phyloP scores from a whole-genome alignment of 768 basidiomycete species.

The Leccinum longicurvipes region DNA sequence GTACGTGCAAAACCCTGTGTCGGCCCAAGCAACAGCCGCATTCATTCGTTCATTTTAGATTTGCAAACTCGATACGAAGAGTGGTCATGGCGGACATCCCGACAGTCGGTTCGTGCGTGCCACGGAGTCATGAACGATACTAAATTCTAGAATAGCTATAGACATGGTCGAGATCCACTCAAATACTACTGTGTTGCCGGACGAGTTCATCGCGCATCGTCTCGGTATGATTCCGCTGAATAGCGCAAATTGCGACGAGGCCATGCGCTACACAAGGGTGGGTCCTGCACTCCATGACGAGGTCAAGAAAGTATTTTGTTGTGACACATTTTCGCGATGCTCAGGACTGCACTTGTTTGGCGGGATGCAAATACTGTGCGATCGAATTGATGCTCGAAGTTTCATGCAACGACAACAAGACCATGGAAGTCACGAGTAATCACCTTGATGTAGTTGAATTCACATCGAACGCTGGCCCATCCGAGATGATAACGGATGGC shows the following conservation, averaged over 20 bases:
- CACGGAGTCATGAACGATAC: not conserved
- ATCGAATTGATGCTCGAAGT: conserved; percentile 79
- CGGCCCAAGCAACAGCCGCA: not conserved
- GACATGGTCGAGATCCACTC: conserved; percentile 92
- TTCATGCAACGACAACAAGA: conserved; percentile 64
- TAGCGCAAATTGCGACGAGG: conserved; percentile 86
- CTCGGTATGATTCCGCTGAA: conserved; percentile 91
- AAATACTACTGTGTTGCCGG: conserved; percentile 91
- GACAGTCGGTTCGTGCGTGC: conserved; percentile 72
- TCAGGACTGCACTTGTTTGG: conserved; percentile 89
- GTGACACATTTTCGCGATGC: conserved; percentile 4
- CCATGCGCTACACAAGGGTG: conserved; percentile 75
- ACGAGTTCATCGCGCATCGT: conserved; percentile 96
- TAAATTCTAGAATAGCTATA: conserved; percentile 59
- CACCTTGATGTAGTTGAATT: conserved; percentile 65
- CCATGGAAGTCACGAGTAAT: conserved; percentile 84
- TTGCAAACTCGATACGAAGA: conserved; percentile 91
- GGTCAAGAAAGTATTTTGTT: not conserved
- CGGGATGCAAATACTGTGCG: conserved; percentile 83
- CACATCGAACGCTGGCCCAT: conserved; percentile 37
- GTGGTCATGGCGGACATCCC: conserved; percentile 97
- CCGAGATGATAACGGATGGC: conserved; percentile 38
- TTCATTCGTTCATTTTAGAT: conserved; percentile 43
- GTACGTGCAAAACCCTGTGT: conserved; percentile 44
- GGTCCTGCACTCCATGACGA: conserved; percentile 23